phyloP scores from a whole-genome alignment of 163 green algal species.

The Chlorella variabilis region DNA sequence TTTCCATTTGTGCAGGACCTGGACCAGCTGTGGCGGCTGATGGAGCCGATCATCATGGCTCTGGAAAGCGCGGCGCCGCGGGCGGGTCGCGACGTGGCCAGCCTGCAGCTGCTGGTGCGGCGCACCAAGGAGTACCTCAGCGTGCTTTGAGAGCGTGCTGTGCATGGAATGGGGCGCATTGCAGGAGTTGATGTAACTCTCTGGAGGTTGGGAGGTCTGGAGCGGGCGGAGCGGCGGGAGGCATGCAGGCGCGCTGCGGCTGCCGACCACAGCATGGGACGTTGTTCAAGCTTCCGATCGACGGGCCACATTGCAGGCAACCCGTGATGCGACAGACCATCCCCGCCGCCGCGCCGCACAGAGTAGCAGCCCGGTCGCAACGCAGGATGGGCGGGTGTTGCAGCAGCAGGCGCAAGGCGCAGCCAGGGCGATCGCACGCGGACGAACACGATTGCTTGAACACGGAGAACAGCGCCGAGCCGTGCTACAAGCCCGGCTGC shows the following conservation, averaged over 20 bases:
- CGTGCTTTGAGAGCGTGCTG: slow-evolving; percentile 17
- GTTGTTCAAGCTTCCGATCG: no score
- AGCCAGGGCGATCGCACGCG: background rate
- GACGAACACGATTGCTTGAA: background rate
- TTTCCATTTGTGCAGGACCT: slow-evolving; percentile 36
- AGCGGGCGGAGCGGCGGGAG: no score
- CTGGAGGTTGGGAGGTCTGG: no score
- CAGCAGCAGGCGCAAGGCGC: background rate
- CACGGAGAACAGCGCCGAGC: background rate
- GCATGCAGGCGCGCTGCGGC: no score
- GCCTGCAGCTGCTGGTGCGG: slow-evolving; percentile 37
- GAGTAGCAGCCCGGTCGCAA: no score
- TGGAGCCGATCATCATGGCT: slow-evolving; percentile 25
- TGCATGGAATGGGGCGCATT: no score
- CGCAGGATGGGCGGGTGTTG: background rate
- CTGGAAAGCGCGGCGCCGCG: slow-evolving; percentile 20
- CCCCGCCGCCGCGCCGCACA: no score
- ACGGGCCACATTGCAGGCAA: no score
- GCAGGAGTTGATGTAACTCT: no score
- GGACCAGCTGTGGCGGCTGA: slow-evolving; percentile 44
- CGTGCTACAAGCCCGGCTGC: background rate
- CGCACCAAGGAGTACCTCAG: slow-evolving; percentile 40
- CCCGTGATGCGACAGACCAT: no score
- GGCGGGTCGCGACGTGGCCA: slow-evolving; percentile 4
- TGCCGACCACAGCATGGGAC: no score